A percentile compares a stretch with the other conserved stretches of the same genome.
Conservation (phyloP, 2,329 filamentous ascomycete genomes). For the Stemphylium beticola region DNA sequence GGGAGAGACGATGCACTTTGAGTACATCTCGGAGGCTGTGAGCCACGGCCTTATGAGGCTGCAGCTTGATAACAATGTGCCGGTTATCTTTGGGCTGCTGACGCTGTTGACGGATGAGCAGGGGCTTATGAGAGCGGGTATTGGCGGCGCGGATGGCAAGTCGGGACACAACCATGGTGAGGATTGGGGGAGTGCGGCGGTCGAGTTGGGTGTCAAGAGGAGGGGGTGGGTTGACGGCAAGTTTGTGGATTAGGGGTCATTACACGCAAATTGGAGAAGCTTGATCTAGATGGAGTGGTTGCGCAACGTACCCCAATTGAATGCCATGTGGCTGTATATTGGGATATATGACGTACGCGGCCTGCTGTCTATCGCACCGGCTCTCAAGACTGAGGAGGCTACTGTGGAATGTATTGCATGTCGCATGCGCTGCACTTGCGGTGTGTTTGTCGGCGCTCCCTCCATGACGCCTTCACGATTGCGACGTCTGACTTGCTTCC, state of each 20-base stretch:
- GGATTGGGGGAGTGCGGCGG: slow-evolving; percentile 93
- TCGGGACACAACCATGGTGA: slow-evolving; percentile 89
- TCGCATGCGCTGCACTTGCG: not conserved
- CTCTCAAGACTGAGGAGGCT: not conserved
- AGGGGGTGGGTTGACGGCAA: slow-evolving; percentile 79
- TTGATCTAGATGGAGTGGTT: too few species aligned
- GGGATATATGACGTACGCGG: too few species aligned
- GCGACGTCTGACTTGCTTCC: not conserved
- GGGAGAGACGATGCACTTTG: slow-evolving; percentile 99
- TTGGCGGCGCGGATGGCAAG: slow-evolving; percentile 55
- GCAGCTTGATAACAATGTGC: slow-evolving; percentile 85
- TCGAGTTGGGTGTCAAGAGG: slow-evolving; percentile 90
- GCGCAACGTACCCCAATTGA: too few species aligned
- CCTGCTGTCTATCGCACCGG: not conserved
- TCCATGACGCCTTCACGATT: not conserved
- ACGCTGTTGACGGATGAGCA: slow-evolving; percentile 90
- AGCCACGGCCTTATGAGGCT: slow-evolving; percentile 93
- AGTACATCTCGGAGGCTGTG: slow-evolving; percentile 94
- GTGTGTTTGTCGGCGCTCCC: not conserved
- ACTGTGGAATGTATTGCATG: not conserved
- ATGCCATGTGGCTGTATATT: too few species aligned
- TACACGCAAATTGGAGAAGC: too few species aligned
- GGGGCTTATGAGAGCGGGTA: slow-evolving; percentile 80
- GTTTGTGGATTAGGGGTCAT: slow-evolving; percentile 52
- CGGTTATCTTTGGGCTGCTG: slow-evolving; percentile 89